phyloP scores from a whole-genome alignment of 495 filamentous ascomycete species.

The Neurospora sublineolata region DNA sequence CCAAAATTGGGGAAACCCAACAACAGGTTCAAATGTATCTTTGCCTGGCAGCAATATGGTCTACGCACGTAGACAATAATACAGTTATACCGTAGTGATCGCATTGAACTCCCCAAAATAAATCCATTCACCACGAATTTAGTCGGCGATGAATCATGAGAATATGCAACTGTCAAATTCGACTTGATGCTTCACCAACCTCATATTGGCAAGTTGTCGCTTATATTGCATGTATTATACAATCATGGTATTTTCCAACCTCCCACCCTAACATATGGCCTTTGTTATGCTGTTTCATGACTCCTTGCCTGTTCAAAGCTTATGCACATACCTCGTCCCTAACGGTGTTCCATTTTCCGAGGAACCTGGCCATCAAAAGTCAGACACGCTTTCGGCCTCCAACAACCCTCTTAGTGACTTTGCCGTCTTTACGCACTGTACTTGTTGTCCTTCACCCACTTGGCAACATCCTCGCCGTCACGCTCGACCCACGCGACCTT shows the following conservation, averaged over 20 bases:
- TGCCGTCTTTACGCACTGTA: slow-evolving; percentile 16
- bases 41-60: not conserved
- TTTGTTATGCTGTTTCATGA: not conserved
- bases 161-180: not conserved
- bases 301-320: not conserved
- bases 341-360: not conserved
- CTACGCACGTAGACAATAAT: not conserved
- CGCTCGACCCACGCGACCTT: slow-evolving; percentile 49
- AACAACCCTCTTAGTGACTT: not conserved
- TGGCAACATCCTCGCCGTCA: slow-evolving; percentile 43
- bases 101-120: not conserved
- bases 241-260: not conserved
- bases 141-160: not conserved
- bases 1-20: not conserved
- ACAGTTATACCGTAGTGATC: not conserved
- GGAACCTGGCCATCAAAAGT: slow-evolving; percentile 6
- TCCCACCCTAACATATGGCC: not conserved
- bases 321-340: not conserved
- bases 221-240: not conserved
- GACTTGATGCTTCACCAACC: not conserved
- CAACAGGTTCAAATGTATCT: not conserved
- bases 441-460: slow-evolving; percentile 36
- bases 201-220: not conserved
- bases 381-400: slow-evolving; percentile 5
- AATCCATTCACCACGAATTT: not conserved